phyloP scores from a whole-genome alignment of 345 rosid species.

The Turritis glabra region DNA sequence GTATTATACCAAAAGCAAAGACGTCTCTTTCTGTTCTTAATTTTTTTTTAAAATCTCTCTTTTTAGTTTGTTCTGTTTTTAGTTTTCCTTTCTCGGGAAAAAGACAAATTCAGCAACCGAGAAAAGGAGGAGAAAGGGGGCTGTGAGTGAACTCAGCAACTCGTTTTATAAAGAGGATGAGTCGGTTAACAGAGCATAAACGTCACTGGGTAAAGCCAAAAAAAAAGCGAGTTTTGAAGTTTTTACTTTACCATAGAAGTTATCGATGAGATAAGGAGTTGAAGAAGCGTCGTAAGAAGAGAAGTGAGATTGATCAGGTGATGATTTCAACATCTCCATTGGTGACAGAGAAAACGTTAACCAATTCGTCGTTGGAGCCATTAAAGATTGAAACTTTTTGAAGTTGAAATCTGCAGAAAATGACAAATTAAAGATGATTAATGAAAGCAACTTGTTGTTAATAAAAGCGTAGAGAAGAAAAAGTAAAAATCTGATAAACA shows the following conservation, averaged over 20 bases:
- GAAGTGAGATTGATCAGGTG: slow-evolving; percentile 60
- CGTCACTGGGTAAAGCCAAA: neutral
- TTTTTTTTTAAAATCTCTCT: neutral
- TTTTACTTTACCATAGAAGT: slow-evolving; percentile 70
- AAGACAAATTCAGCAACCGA: slow-evolving; percentile 27
- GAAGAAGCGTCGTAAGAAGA: slow-evolving; percentile 52
- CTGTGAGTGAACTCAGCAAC: slow-evolving; percentile 26
- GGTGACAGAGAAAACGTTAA: slow-evolving; percentile 86
- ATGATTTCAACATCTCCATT: slow-evolving; percentile 80
- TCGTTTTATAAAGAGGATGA: slow-evolving; percentile 14
- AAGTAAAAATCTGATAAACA: neutral
- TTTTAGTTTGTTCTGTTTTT: neutral
- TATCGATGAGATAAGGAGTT: slow-evolving; percentile 70
- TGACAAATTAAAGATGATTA: slow-evolving; percentile 10
- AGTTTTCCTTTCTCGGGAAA: neutral
- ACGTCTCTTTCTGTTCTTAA: neutral
- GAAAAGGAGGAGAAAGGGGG: slow-evolving; percentile 22
- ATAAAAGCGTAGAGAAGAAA: neutral
- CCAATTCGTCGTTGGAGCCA: slow-evolving; percentile 74
- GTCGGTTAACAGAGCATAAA: slow-evolving; percentile 5
- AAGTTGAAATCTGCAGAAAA: slow-evolving; percentile 15
- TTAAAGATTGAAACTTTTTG: slow-evolving; percentile 15
- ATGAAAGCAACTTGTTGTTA: neutral
- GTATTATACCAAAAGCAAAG: neutral
- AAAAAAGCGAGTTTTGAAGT: neutral